phyloP scores from a whole-genome alignment of 148 eudicot species.

The Salicornia ramosissima region DNA sequence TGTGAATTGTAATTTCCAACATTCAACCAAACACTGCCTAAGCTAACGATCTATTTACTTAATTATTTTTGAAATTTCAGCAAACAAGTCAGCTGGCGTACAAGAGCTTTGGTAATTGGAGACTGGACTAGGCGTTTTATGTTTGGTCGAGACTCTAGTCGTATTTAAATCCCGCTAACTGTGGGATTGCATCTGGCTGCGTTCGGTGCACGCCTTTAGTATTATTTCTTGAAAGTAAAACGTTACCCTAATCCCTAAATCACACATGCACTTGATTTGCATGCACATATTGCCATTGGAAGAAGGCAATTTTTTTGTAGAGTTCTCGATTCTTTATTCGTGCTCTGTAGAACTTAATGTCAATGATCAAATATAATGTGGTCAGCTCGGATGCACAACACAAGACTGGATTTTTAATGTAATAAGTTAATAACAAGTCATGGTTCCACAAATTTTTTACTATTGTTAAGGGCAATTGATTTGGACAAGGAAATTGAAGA shows the following conservation, averaged over 20 bases:
- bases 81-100: conserved; percentile 91
- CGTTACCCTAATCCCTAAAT: not conserved
- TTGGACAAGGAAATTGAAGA: not conserved
- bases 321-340: not conserved
- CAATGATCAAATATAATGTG: not conserved
- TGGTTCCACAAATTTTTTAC: not conserved
- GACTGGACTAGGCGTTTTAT: conserved; percentile 76
- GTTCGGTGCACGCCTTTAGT: not conserved
- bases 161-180: conserved; percentile 26
- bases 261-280: not conserved
- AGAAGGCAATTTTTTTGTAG: conserved; percentile 24
- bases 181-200: not conserved
- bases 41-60: too few species aligned
- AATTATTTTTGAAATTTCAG: conserved; percentile 27
- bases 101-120: conserved; percentile 66
- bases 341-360: not conserved
- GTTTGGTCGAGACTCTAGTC: conserved; percentile 83
- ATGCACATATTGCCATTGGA: conserved; percentile 17
- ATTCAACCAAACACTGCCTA: too few species aligned
- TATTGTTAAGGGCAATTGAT: not conserved
- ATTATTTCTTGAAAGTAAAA: not conserved
- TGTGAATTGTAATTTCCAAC: too few species aligned
- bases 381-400: not conserved
- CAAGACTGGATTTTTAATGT: not conserved
- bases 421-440: not conserved